A percentile compares a stretch with the other conserved stretches of the same genome.
Evolutionary conservation across 768 basidiomycete genomes (phyloP).

Genomic region (Antrodiella citrinella): DNA sequence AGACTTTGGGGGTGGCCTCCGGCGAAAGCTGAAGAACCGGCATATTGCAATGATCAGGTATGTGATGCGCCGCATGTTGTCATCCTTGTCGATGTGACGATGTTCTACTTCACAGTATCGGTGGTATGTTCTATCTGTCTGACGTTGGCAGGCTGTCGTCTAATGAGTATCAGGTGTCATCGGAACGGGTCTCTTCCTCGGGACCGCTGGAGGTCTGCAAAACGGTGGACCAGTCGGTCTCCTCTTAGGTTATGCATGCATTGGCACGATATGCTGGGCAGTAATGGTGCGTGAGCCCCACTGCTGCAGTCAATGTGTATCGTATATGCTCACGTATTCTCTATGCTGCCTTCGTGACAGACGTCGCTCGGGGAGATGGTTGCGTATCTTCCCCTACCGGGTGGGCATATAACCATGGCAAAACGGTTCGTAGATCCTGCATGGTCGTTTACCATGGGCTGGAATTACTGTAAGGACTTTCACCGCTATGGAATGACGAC

Average conservation of each 20-base stretch:
- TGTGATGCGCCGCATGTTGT: slow-evolving; percentile 12
- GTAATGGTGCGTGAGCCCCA: slow-evolving; percentile 48
- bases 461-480: slow-evolving; percentile 41
- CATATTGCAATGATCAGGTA: slow-evolving; percentile 81
- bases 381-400: slow-evolving; percentile 69
- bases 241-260: slow-evolving; percentile 55
- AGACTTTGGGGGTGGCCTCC: slow-evolving; percentile 1
- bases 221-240: slow-evolving; percentile 52
- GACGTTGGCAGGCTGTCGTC: not conserved
- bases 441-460: slow-evolving; percentile 47
- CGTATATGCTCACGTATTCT: slow-evolving; percentile 3
- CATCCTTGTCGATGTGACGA: not conserved
- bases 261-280: slow-evolving; percentile 63
- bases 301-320: not conserved
- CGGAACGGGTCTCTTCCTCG: slow-evolving; percentile 36
- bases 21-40: slow-evolving; percentile 36
- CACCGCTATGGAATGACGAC: not conserved
- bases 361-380: slow-evolving; percentile 70
- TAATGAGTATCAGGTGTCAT: slow-evolving; percentile 26
- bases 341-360: slow-evolving; percentile 22
- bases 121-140: slow-evolving; percentile 15
- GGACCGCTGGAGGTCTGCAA: slow-evolving; percentile 41
- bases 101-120: slow-evolving; percentile 19
- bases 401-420: slow-evolving; percentile 74
- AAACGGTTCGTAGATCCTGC: slow-evolving; percentile 79